Conservation (phyloP, 2,329 filamentous ascomycete genomes). For the Cladophialophora immunda region DNA sequence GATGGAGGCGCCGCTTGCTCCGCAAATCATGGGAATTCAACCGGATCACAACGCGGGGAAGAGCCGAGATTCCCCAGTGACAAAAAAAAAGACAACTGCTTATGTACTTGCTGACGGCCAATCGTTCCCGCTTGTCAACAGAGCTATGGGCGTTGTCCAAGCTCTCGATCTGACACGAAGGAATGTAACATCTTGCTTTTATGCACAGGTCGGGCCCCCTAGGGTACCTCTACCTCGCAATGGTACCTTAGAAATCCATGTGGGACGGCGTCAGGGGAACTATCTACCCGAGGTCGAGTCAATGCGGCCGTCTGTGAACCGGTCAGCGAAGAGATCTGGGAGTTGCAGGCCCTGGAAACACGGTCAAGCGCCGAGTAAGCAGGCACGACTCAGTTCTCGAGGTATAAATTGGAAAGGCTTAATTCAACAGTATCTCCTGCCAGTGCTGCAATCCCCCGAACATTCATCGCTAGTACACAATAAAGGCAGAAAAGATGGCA, state of each 20-base stretch:
- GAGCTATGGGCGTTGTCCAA: neutral
- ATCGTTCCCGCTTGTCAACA: neutral
- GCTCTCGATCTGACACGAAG: neutral
- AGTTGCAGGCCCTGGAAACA: neutral
- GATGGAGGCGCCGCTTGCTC: neutral
- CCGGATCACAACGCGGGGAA: neutral
- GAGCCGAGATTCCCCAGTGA: neutral
- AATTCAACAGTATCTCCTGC: neutral
- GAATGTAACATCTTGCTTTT: neutral
- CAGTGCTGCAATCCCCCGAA: neutral
- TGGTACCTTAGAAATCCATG: too few species aligned
- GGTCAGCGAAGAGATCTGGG: neutral
- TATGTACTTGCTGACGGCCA: neutral
- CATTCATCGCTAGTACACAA: neutral
- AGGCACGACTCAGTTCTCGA: neutral
- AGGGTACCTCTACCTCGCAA: neutral
- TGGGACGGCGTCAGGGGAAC: neutral
- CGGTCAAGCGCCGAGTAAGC: neutral
- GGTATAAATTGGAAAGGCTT: neutral
- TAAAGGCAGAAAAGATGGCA: slow-evolving; percentile 14
- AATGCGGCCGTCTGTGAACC: neutral
- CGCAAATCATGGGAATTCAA: neutral
- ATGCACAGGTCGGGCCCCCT: neutral
- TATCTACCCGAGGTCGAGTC: neutral
- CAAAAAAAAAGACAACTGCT: neutral